Base-by-base conservation (phyloP, 1,284 basidiomycete species). In the Taiwanofungus camphoratus region DNA sequence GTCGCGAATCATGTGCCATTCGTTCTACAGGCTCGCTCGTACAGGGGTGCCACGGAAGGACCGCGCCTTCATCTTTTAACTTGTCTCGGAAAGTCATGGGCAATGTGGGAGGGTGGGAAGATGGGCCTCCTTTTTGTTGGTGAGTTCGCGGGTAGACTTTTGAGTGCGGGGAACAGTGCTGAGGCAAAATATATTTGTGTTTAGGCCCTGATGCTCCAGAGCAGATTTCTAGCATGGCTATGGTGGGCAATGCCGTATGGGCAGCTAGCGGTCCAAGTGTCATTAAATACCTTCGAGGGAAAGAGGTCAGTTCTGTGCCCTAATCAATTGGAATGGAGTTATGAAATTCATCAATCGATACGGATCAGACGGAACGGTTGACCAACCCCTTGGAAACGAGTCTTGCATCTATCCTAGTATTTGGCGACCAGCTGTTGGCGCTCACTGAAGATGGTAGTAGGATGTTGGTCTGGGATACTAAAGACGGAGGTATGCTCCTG, bases 121-220 rank as follows among this genome's bases (percentile, higher is more conserved):
- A 93, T 99, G 88, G 79, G 77, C 13, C 68, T 99, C 36, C 72
- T 98, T 36, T 98, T 99, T 61, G 92, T 96, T 47, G 92, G 94
- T 87, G 62, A 68, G 89, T 68, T 29, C 44, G 43, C 46, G 35
- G 32, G 20, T 35, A 39, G 12, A 22, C 13, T 6, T 9, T 36
- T 27, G 12, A 19, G 3, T 15, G 11, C 32, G 2, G 23, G 3
- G n/a, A 16, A n/a, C n/a, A 6, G 16, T 23, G 39, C 24, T 20
- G n/a, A n/a, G n/a, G n/a, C 21, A 26, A 26, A 26, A 31, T 13
- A 46, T 39, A 15, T 41, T 15, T 39, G 36, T 43, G 26, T 54
- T 16, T 52, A 95, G 92, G 92, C 12, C 85, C 91, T 7, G 86
- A 94, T 58, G 73, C 82, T 11, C 75, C 74, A 7, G 74, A 81